A percentile compares a stretch with the other conserved stretches of the same genome.
phyloP scores from a whole-genome alignment of 2,329 filamentous ascomycete species.

The Anthostomella pinea region DNA sequence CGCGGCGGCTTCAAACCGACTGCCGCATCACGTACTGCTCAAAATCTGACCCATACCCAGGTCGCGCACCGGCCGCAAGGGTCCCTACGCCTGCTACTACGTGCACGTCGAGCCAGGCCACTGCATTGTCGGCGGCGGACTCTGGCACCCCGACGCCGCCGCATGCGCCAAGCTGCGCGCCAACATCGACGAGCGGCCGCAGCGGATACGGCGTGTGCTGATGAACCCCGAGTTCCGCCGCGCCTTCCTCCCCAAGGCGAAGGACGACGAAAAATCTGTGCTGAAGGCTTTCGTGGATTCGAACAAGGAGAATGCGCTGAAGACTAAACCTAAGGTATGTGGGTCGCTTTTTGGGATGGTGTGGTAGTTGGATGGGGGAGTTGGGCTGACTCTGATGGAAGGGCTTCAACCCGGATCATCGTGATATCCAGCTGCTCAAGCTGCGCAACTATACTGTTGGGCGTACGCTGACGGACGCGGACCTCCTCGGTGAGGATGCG shows the following conservation, averaged over 20 bases:
- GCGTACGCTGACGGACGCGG: conserved; percentile 61
- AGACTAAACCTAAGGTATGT: conserved; percentile 79
- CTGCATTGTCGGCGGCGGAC: conserved; percentile 74
- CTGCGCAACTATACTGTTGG: conserved; percentile 76
- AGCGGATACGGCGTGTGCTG: conserved; percentile 66
- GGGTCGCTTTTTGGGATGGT: conserved; percentile 6
- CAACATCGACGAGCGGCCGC: conserved; percentile 72
- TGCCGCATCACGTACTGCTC: too few species aligned
- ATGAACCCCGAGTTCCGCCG: conserved; percentile 57
- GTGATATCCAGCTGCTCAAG: conserved; percentile 77
- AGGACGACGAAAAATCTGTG: conserved; percentile 41
- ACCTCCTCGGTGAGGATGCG: conserved; percentile 60
- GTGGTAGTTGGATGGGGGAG: not conserved
- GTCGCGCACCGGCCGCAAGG: conserved; percentile 84
- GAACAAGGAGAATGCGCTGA: conserved; percentile 74
- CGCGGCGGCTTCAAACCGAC: too few species aligned
- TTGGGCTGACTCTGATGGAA: conserved; percentile 37
- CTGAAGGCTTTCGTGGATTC: conserved; percentile 67
- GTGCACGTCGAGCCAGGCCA: conserved; percentile 72
- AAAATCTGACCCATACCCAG: too few species aligned
- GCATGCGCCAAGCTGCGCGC: conserved; percentile 66
- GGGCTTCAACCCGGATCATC: conserved; percentile 73
- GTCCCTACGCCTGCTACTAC: conserved; percentile 86
- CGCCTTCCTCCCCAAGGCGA: conserved; percentile 59
- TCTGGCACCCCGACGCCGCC: conserved; percentile 73